Conservation (phyloP, 2,329 filamentous ascomycete genomes). For the Raffaelea albimanens region DNA sequence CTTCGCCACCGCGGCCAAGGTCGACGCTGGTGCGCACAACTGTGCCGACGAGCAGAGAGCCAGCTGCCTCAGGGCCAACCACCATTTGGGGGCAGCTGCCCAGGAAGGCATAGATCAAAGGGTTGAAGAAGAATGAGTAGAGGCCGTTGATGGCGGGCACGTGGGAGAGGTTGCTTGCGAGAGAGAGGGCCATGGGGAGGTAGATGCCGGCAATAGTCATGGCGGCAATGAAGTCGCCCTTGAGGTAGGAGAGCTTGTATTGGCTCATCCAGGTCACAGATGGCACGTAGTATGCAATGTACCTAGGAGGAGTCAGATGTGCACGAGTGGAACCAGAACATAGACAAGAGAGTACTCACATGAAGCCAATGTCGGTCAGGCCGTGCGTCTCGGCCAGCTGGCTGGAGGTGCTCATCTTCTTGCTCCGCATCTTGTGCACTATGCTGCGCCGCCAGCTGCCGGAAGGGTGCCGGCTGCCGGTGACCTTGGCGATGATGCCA, state of each 20-base stretch:
- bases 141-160: constrained; percentile 88
- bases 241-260: constrained; percentile 72
- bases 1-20: constrained; percentile 52
- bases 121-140: constrained; percentile 89
- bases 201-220: constrained; percentile 98
- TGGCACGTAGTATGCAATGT: constrained; percentile 87
- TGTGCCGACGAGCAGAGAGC: constrained; percentile 79
- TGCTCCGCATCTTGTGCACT: constrained; percentile 23
- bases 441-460: constrained; percentile 39
- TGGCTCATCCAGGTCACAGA: constrained; percentile 84
- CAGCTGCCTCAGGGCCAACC: constrained; percentile 88
- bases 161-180: constrained; percentile 85
- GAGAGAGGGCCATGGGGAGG: constrained; percentile 90
- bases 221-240: constrained; percentile 79
- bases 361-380: constrained; percentile 60
- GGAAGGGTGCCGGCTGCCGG: constrained; percentile 24
- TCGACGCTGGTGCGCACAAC: constrained; percentile 74
- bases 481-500: constrained; percentile 26
- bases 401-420: constrained; percentile 64
- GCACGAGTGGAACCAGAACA: not conserved
- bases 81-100: constrained; percentile 91
- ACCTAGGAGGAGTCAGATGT: constrained; percentile 39
- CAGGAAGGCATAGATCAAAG: constrained; percentile 80
- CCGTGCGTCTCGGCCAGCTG: constrained; percentile 64
- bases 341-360: constrained; percentile 42